Conservation (phyloP, 2,329 filamentous ascomycete genomes). For the Ophiostoma fasciatum region DNA sequence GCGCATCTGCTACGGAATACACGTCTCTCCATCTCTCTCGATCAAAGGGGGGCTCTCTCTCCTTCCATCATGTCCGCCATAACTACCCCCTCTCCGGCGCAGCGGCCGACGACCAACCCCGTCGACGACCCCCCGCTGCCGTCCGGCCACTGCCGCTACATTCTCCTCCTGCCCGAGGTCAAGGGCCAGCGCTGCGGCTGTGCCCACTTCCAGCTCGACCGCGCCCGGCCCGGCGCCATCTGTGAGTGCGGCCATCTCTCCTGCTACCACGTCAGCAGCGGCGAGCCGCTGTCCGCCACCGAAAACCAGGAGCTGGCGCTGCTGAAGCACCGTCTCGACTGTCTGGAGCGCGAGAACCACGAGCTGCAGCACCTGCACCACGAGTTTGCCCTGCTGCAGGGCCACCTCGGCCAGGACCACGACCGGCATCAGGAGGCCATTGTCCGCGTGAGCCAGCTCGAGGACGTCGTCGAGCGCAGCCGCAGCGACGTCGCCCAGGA, state of each 20-base stretch:
- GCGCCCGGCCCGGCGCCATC: slow-evolving; percentile 34
- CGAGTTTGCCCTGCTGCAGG: slow-evolving; percentile 15
- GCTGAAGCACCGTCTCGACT: slow-evolving; percentile 29
- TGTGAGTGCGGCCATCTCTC: slow-evolving; percentile 47
- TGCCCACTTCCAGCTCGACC: slow-evolving; percentile 40
- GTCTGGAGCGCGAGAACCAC: slow-evolving; percentile 28
- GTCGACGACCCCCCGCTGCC: slow-evolving; percentile 34
- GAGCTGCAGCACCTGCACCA: slow-evolving; percentile 14
- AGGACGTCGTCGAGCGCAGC: slow-evolving; percentile 38
- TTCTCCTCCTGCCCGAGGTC: slow-evolving; percentile 39
- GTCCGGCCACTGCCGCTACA: slow-evolving; percentile 43
- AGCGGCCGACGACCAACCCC: slow-evolving; percentile 14
- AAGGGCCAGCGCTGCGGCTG: slow-evolving; percentile 45
- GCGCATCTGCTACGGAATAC: too few relatives aligned
- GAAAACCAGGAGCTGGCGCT: slow-evolving; percentile 33
- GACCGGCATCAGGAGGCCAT: slow-evolving; percentile 23
- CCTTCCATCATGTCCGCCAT: slow-evolving; percentile 10
- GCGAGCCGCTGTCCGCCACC: slow-evolving; percentile 22
- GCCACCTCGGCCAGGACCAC: slow-evolving; percentile 14
- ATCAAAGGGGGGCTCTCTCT: too few relatives aligned
- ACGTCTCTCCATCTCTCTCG: too few relatives aligned
- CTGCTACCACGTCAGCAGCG: slow-evolving; percentile 40
- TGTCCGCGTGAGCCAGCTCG: slow-evolving; percentile 32
- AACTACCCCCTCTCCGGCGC: slow-evolving; percentile 18
- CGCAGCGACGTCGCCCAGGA: slow-evolving; percentile 36